Evolutionary conservation across 805 yeast genomes (phyloP), one percentile per base, ranked within the genome.

Genomic region (Metschnikowia drakensbergensis): DNA sequence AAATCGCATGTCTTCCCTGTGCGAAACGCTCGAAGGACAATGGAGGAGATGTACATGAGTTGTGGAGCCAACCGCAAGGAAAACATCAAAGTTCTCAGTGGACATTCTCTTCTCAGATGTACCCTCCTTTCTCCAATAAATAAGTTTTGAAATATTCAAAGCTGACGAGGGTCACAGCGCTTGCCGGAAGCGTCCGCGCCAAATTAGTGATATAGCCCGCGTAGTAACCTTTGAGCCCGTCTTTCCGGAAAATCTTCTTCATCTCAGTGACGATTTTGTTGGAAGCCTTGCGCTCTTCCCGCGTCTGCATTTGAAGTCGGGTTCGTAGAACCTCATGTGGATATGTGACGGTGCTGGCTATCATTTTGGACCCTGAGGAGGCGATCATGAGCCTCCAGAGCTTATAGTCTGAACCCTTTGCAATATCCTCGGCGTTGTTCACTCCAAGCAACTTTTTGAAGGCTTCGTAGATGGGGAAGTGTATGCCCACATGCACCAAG

Each of bases 311-410:
- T 68, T 92, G 99, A 80, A 90, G 79, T 59, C 98, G 77, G 9
- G 98, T 91, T 58, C 99, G 77, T 42, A 94, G 73, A 30, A 92
- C 91, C 65, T 92, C 99, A 68, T 92, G 99, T 2, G 99, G 98
- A 63, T 92, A 92, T 0, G 98, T 92, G 46, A 88, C 74, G 1
- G 88, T 75, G 41, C 94, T 84, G 3, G 98, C 98, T 44, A 85
- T 74, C 86, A 91, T 86, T 65, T 92, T 92, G 4, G 96, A 86
- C 9, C 83, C 58, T 10, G 91, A 79, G 1, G 96, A 86, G 2
- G 97, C 95, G 10, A 64, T 48, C 10, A 71, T 65, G 37, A 73
- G 60, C 34, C 73, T 53, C 60, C 67, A 56, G 42, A 71, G 58
- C 35, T 58, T 45, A 43, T 44, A 39, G 31, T 51, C 51, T 10